A percentile compares a stretch with the other conserved stretches of the same genome.
These are phyloP conservation scores for Phialemoniopsis sp. DNA, from an alignment of 2,329 filamentous ascomycete species.

Conservation along the genomic window DNA sequence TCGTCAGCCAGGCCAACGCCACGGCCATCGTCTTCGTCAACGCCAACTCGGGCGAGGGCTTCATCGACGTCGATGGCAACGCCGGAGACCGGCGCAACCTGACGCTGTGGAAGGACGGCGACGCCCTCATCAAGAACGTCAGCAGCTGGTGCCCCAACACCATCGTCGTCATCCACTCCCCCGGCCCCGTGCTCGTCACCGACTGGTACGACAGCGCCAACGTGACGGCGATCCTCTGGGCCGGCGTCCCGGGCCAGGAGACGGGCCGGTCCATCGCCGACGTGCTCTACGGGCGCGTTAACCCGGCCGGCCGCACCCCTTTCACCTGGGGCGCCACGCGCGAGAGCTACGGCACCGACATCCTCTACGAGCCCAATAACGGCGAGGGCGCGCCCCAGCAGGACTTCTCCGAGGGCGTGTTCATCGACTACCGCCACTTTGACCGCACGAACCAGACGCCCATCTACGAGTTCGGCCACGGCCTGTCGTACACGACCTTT, in stretches of 20 bases:
- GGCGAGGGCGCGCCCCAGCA: slow-evolving; percentile 62
- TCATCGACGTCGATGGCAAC: slow-evolving; percentile 78
- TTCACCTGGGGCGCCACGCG: slow-evolving; percentile 74
- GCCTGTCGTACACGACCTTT: slow-evolving; percentile 78
- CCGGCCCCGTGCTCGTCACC: slow-evolving; percentile 72
- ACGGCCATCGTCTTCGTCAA: slow-evolving; percentile 88
- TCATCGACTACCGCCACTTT: slow-evolving; percentile 78
- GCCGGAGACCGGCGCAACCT: slow-evolving; percentile 88
- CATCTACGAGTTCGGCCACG: slow-evolving; percentile 78
- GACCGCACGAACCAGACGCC: slow-evolving; percentile 64
- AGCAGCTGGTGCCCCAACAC: slow-evolving; percentile 79
- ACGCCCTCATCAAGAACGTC: slow-evolving; percentile 77
- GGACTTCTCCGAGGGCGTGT: slow-evolving; percentile 72
- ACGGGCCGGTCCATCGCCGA: slow-evolving; percentile 76
- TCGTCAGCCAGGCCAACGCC: slow-evolving; percentile 60
- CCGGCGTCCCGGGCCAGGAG: slow-evolving; percentile 78
- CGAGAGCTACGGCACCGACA: slow-evolving; percentile 63
- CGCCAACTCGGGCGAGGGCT: slow-evolving; percentile 81
- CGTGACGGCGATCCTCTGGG: slow-evolving; percentile 79
- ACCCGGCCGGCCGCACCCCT: slow-evolving; percentile 71
- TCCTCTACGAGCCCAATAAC: slow-evolving; percentile 68
- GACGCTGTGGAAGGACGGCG: slow-evolving; percentile 81
- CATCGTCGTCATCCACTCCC: slow-evolving; percentile 85
- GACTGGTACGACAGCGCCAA: slow-evolving; percentile 74
- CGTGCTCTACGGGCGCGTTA: slow-evolving; percentile 77